Percentiles rank a stretch among this genome's conserved stretches.
Conservation (phyloP, 768 basidiomycete species). For the Lactarius deliciosus region DNA sequence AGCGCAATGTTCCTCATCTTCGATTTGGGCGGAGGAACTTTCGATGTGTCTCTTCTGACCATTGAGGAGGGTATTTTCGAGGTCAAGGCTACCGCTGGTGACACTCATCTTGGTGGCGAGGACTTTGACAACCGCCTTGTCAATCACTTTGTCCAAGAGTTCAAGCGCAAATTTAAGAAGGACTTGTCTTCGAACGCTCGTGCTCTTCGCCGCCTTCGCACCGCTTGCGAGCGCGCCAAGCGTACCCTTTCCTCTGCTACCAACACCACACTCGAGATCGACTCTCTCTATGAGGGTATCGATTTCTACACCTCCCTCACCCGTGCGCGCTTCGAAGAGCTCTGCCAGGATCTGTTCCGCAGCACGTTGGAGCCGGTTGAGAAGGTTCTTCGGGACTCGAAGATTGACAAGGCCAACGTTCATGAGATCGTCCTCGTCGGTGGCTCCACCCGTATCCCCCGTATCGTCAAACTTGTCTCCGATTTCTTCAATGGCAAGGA, state of each 20-base stretch:
- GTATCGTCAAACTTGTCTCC: conserved; percentile 94
- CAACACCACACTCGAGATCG: conserved; percentile 96
- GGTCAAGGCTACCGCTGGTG: conserved; percentile 97
- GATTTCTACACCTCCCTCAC: conserved; percentile 99
- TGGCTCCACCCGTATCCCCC: conserved; percentile 97
- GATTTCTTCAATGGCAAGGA: conserved; percentile 99
- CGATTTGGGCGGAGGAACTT: conserved; percentile 98
- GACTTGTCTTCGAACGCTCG: conserved; percentile 89
- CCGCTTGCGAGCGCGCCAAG: conserved; percentile 98
- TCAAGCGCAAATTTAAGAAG: conserved; percentile 98
- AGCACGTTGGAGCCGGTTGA: conserved; percentile 93
- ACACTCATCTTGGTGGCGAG: conserved; percentile 97
- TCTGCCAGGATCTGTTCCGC: conserved; percentile 94
- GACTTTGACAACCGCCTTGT: conserved; percentile 98
- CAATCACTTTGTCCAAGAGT: conserved; percentile 94
- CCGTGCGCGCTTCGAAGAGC: conserved; percentile 95
- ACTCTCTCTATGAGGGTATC: conserved; percentile 95
- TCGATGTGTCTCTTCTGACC: conserved; percentile 94
- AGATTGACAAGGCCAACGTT: conserved; percentile 94
- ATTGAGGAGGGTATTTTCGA: conserved; percentile 98
- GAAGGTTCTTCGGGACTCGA: conserved; percentile 96
- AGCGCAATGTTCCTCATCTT: conserved; percentile 97
- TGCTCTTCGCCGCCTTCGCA: conserved; percentile 95
- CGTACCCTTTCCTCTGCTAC: conserved; percentile 96
- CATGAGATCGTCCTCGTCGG: conserved; percentile 98